These are phyloP conservation scores for Medicago truncatula DNA, from an alignment of 306 rosid species.

Conservation along the genomic window MtrunA17r5.0-ANR NC_053043.1:14174001-14174500, in stretches of 20 bases:
- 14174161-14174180: conserved; percentile 1
- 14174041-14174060: conserved; percentile 38
- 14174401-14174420: not conserved
- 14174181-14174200: not conserved
- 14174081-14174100: conserved; percentile 40
- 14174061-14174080: conserved; percentile 55
- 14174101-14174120: not conserved
- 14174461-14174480: not conserved
- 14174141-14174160: not conserved
- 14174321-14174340: not conserved
- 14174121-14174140: not conserved
- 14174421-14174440: not conserved
- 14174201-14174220: not conserved
- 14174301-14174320: not conserved
- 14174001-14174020: conserved; percentile 8
- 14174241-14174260: not conserved
- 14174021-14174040: conserved; percentile 38
- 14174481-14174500: not conserved
- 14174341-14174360: not conserved
- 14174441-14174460: not conserved
- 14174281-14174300: conserved; percentile 7
- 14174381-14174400: conserved; percentile 35
- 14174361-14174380: conserved; percentile 13
- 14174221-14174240: not conserved
- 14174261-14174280: not conserved